Conservation (phyloP, 1,139 yeast genomes). For the Zygoascus meyerae region DNA sequence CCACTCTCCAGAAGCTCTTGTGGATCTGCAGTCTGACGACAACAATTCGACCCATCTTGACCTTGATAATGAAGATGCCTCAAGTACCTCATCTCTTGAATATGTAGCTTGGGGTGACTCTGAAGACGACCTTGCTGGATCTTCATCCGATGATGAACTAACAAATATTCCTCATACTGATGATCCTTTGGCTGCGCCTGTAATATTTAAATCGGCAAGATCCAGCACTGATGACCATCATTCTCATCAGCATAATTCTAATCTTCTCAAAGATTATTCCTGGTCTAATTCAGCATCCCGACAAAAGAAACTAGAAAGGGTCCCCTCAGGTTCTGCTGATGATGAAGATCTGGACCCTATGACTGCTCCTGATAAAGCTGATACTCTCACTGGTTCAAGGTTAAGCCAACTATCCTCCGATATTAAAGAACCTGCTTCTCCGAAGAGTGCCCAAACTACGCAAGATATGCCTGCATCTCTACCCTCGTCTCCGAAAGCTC, state of each 20-base stretch:
- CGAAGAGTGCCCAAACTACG: too few species aligned
- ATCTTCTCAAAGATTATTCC: neutral
- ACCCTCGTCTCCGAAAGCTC: conserved; percentile 1
- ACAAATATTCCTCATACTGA: neutral
- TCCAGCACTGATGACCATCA: conserved; percentile 5
- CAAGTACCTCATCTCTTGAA: neutral
- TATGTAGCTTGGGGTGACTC: conserved; percentile 3
- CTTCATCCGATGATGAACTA: neutral
- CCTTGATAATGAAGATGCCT: neutral
- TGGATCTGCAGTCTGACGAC: too few species aligned
- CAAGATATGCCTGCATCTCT: neutral
- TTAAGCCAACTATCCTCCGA: too few species aligned
- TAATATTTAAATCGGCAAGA: neutral
- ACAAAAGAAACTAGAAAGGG: too few species aligned
- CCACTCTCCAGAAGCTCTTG: neutral
- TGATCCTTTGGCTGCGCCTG: neutral
- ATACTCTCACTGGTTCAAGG: too few species aligned
- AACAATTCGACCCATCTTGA: neutral
- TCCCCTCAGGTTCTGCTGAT: too few species aligned
- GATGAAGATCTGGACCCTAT: too few species aligned
- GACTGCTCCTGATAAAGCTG: too few species aligned
- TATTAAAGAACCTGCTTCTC: too few species aligned
- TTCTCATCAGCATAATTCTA: too few species aligned
- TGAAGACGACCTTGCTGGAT: neutral
- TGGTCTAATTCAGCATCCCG: neutral